phyloP scores from a whole-genome alignment of 2,329 filamentous ascomycete genomes.

The Apiospora marii region DNA sequence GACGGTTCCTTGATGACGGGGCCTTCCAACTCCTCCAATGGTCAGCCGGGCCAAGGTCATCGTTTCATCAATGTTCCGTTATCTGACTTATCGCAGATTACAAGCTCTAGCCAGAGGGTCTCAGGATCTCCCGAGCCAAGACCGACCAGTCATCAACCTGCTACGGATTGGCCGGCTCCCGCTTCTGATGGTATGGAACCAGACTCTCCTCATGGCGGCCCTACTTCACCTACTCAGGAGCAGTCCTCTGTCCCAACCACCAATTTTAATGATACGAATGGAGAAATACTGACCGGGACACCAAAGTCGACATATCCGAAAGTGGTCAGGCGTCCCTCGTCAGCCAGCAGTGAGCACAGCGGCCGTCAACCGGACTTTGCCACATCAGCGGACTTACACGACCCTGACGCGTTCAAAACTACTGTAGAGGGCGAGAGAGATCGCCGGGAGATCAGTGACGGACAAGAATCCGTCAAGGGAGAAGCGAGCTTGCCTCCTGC shows the following conservation, averaged over 20 bases:
- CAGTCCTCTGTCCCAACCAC: slow-evolving; percentile 28
- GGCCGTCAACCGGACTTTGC: slow-evolving; percentile 59
- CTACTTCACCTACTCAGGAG: slow-evolving; percentile 12
- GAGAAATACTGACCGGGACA: slow-evolving; percentile 28
- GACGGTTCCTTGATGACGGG: slow-evolving; percentile 15
- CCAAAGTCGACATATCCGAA: slow-evolving; percentile 40
- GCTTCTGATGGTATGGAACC: not conserved
- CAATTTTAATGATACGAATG: slow-evolving; percentile 28
- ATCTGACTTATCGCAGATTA: slow-evolving; percentile 39
- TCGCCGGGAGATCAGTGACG: not conserved
- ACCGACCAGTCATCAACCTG: not conserved
- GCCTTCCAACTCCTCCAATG: slow-evolving; percentile 31
- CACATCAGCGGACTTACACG: slow-evolving; percentile 43
- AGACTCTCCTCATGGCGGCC: slow-evolving; percentile 3
- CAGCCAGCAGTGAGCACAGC: slow-evolving; percentile 52
- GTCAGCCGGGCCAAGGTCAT: slow-evolving; percentile 33
- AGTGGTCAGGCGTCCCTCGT: slow-evolving; percentile 44
- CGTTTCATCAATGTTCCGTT: slow-evolving; percentile 31
- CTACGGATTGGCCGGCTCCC: not conserved
- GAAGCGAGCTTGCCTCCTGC: not conserved
- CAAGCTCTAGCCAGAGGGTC: slow-evolving; percentile 31
- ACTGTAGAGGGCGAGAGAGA: slow-evolving; percentile 27
- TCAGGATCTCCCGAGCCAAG: slow-evolving; percentile 39
- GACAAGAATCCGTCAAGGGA: slow-evolving; percentile 17
- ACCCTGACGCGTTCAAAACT: slow-evolving; percentile 36